These are phyloP conservation scores for Mucor sp. DNA, from an alignment of 371 early-diverging fungal species.

Conservation along the genomic window DNA sequence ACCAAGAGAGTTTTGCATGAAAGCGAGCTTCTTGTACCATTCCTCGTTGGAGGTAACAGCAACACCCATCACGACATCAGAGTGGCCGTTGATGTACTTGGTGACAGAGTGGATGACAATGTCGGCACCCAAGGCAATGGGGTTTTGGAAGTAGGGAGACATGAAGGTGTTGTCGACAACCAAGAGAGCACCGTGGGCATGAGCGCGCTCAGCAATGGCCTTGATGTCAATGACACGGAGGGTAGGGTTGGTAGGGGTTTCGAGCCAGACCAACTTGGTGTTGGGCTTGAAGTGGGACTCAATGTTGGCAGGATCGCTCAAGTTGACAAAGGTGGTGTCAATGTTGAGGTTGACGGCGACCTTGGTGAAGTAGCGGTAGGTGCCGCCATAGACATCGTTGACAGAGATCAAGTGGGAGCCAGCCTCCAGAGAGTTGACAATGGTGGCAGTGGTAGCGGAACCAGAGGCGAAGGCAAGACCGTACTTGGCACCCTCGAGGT, in stretches of 20 bases:
- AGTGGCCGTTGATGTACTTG: conserved; percentile 98
- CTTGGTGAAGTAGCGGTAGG: conserved; percentile 96
- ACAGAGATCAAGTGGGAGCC: conserved; percentile 91
- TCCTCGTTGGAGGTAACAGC: conserved; percentile 80
- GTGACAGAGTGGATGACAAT: conserved; percentile 98
- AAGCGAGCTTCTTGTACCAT: conserved; percentile 75
- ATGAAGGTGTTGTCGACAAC: conserved; percentile 99
- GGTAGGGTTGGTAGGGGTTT: conserved; percentile 97
- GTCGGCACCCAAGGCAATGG: conserved; percentile 92
- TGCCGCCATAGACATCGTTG: conserved; percentile 98
- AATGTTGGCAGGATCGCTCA: conserved; percentile 75
- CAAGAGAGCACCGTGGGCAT: conserved; percentile 73
- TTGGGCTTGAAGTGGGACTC: conserved; percentile 67
- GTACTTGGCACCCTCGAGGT: conserved; percentile 87
- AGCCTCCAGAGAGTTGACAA: conserved; percentile 69
- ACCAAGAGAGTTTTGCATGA: conserved; percentile 95
- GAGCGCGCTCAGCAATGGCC: conserved; percentile 83
- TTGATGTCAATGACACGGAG: conserved; percentile 92
- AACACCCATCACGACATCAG: conserved; percentile 97
- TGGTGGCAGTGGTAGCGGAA: conserved; percentile 89
- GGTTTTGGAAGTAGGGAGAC: conserved; percentile 96
- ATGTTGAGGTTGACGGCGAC: conserved; percentile 76
- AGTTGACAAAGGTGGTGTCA: conserved; percentile 88
- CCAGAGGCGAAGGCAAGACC: conserved; percentile 96
- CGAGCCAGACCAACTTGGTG: conserved; percentile 93